phyloP scores from a whole-genome alignment of 768 basidiomycete genomes.

The Kwoniella europaea region DNA sequence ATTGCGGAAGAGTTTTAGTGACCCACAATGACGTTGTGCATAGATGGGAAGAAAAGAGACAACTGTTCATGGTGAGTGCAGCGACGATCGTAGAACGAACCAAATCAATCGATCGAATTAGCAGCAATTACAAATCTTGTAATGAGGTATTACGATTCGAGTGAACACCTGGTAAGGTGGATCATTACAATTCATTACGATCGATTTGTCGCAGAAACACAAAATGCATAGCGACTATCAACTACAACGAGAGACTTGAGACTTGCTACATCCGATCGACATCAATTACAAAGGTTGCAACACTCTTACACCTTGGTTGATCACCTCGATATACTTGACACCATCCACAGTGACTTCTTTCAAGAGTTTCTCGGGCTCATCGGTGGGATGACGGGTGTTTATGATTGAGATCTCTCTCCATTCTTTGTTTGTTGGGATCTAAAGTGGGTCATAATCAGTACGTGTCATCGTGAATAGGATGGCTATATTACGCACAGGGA shows the following conservation, averaged over 20 bases:
- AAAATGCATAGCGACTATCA: no score
- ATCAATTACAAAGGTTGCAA: conserved; percentile 4
- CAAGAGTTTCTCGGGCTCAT: conserved; percentile 7
- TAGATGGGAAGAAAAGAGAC: no score
- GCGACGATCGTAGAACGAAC: no score
- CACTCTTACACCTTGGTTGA: conserved; percentile 11
- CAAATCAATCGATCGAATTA: no score
- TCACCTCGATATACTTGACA: conserved; percentile 4
- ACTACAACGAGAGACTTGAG: not conserved
- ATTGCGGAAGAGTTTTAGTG: no score
- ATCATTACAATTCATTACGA: no score
- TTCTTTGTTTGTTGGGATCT: conserved; percentile 40
- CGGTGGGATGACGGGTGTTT: conserved; percentile 16
- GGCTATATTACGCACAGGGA: conserved; percentile 23
- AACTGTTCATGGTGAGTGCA: no score
- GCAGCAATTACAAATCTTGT: no score
- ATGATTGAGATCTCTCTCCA: conserved; percentile 45
- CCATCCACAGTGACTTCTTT: conserved; percentile 16
- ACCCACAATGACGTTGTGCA: no score
- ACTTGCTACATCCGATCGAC: not conserved
- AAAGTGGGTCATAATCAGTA: not conserved
- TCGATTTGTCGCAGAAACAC: no score
- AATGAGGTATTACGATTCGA: no score
- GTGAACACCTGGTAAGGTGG: no score
- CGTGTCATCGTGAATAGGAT: not conserved